Conservation (phyloP, 306 rosid genomes). For the Cucurbita moschata region DNA sequence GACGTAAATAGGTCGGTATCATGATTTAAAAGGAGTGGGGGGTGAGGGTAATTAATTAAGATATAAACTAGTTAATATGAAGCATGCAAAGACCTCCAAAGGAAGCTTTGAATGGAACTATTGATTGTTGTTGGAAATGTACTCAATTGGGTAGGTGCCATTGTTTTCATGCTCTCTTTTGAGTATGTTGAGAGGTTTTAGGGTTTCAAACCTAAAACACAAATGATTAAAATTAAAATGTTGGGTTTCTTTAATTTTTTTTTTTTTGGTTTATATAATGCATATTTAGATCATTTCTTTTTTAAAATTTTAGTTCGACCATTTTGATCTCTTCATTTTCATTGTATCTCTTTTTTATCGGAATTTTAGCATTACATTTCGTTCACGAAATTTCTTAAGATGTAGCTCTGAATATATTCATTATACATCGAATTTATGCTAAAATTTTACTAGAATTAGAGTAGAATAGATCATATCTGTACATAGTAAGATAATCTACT, state of each 20-base stretch:
- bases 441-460: too few relatives aligned
- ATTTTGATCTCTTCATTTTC: too few relatives aligned
- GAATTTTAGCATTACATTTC: too few relatives aligned
- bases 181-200: background rate
- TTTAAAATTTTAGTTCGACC: too few relatives aligned
- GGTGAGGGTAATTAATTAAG: background rate
- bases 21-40: background rate
- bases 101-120: background rate
- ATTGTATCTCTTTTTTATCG: too few relatives aligned
- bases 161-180: background rate
- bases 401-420: too few relatives aligned
- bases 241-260: background rate
- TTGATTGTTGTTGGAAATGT: conserved; percentile 8
- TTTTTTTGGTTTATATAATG: background rate
- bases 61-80: background rate
- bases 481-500: too few relatives aligned
- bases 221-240: conserved; percentile 4
- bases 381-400: background rate
- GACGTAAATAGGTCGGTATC: background rate
- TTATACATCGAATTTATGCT: too few relatives aligned
- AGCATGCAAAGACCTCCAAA: background rate
- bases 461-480: too few relatives aligned
- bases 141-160: conserved; percentile 2
- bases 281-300: too few relatives aligned
- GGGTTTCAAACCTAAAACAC: background rate